These are phyloP conservation scores for Fusarium bactridioides DNA, from an alignment of 2,329 filamentous ascomycete species.

Conservation along the genomic window DNA sequence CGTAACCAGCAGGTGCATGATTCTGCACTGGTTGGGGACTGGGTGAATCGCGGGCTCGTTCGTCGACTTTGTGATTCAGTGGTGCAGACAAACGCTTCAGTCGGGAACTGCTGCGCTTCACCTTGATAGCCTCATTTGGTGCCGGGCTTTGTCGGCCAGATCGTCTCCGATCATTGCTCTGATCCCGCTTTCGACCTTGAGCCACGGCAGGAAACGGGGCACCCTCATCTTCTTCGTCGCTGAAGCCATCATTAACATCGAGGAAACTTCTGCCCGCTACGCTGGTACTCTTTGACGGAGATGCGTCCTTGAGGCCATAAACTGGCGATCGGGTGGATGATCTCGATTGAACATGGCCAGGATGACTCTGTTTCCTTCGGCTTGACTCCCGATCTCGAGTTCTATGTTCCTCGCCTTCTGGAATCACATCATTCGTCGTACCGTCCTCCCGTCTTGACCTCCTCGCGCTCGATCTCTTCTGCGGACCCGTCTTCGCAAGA, in stretches of 20 bases:
- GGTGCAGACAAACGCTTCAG: slow-evolving; percentile 66
- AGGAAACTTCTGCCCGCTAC: slow-evolving; percentile 36
- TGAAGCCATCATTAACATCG: slow-evolving; percentile 43
- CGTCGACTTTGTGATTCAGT: slow-evolving; percentile 52
- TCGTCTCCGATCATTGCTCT: slow-evolving; percentile 55
- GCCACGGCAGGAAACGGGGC: slow-evolving; percentile 75
- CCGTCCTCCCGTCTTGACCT: slow-evolving; percentile 58
- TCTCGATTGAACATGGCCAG: slow-evolving; percentile 11
- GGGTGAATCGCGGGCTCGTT: slow-evolving; percentile 41
- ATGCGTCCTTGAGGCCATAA: slow-evolving; percentile 35
- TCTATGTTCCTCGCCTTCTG: slow-evolving; percentile 51
- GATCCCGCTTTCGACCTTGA: slow-evolving; percentile 63
- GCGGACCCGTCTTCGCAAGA: slow-evolving; percentile 63
- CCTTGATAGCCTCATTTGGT: slow-evolving; percentile 52
- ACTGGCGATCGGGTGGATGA: slow-evolving; percentile 28
- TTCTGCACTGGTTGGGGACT: slow-evolving; percentile 41
- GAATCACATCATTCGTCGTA: slow-evolving; percentile 50
- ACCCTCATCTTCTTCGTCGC: slow-evolving; percentile 62
- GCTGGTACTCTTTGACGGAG: slow-evolving; percentile 27
- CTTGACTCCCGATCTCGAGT: slow-evolving; percentile 33
- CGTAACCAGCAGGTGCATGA: slow-evolving; percentile 63
- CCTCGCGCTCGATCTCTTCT: slow-evolving; percentile 61
- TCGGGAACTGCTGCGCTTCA: slow-evolving; percentile 65
- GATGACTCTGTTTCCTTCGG: slow-evolving; percentile 29
- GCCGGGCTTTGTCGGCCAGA: slow-evolving; percentile 61